Conservation (phyloP, 1,284 basidiomycete genomes). For the Leccinum pallidistipes region DNA sequence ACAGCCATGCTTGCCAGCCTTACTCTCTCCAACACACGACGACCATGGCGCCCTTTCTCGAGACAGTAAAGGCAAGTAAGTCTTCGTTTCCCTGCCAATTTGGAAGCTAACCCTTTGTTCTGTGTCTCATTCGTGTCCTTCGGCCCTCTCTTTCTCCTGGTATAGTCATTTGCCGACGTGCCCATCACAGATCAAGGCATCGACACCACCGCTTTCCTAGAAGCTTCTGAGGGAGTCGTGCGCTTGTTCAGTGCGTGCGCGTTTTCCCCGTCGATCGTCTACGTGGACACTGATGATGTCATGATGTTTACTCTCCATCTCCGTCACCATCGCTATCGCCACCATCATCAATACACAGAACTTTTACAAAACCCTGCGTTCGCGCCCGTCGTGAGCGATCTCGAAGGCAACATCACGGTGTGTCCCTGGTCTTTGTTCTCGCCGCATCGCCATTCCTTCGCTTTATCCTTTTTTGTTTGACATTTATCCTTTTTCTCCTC, state of each 20-base stretch:
- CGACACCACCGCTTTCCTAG: conserved; percentile 86
- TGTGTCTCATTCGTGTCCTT: neutral
- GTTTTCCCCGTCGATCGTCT: neutral
- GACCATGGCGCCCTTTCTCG: conserved; percentile 84
- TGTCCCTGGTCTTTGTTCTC: neutral
- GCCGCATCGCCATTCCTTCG: neutral
- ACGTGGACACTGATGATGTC: neutral
- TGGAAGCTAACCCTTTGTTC: neutral
- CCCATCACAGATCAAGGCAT: conserved; percentile 85
- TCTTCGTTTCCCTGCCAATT: neutral
- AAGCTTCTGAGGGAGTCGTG: conserved; percentile 89
- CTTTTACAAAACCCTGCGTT: conserved; percentile 90
- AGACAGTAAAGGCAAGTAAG: conserved; percentile 70
- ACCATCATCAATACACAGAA: conserved; percentile 49
- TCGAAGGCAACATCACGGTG: conserved; percentile 92
- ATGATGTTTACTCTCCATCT: neutral
- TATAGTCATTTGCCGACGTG: conserved; percentile 89
- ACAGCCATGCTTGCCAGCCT: neutral
- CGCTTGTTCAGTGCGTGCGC: conserved; percentile 80
- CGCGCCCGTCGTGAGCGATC: conserved; percentile 80
- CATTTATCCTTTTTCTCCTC: neutral
- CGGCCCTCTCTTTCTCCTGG: neutral
- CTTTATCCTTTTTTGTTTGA: neutral
- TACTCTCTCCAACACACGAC: neutral
- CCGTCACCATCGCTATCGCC: neutral